phyloP scores from a whole-genome alignment of 1,284 basidiomycete species.

The Ceratobasidium sp. region DNA sequence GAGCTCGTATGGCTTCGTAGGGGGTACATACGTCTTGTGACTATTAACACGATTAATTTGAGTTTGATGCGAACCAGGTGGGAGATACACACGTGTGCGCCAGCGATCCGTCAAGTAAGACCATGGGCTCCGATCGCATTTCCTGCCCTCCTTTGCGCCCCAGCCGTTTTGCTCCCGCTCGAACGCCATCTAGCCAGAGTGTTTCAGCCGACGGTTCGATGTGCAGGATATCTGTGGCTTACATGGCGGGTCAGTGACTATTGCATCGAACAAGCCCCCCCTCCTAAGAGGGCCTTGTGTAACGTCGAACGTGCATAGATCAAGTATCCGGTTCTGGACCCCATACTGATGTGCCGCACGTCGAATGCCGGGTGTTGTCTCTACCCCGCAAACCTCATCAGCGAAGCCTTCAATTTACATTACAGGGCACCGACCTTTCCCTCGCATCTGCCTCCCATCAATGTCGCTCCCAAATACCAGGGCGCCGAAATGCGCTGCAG shows the following conservation, averaged over 20 bases:
- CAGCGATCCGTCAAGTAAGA: conserved; percentile 54
- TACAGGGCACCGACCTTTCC: conserved; percentile 68
- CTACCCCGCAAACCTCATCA: not conserved
- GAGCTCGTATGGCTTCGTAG: conserved; percentile 93
- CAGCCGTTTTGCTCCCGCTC: conserved; percentile 94
- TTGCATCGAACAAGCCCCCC: conserved; percentile 92
- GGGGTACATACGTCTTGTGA: conserved; percentile 82
- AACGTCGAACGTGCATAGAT: conserved; percentile 90
- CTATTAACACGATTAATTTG: not conserved
- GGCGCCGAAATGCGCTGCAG: conserved; percentile 88
- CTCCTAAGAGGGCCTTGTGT: conserved; percentile 90
- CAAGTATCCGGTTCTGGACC: conserved; percentile 77
- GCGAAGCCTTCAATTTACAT: conserved; percentile 48
- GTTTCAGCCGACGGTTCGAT: not conserved
- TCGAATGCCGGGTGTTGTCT: conserved; percentile 69
- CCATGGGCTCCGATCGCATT: conserved; percentile 54
- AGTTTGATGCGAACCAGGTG: conserved; percentile 1
- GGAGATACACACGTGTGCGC: conserved; percentile 55
- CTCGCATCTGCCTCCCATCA: conserved; percentile 95
- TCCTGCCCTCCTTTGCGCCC: conserved; percentile 68
- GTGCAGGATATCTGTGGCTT: conserved; percentile 52
- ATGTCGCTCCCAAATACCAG: conserved; percentile 94
- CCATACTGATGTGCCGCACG: conserved; percentile 90
- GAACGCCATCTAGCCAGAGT: conserved; percentile 80
- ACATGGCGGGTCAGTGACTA: conserved; percentile 95